A percentile compares a stretch with the other conserved stretches of the same genome.
Conservation (phyloP, 148 eudicot genomes). For the Talinum fruticosum region DNA sequence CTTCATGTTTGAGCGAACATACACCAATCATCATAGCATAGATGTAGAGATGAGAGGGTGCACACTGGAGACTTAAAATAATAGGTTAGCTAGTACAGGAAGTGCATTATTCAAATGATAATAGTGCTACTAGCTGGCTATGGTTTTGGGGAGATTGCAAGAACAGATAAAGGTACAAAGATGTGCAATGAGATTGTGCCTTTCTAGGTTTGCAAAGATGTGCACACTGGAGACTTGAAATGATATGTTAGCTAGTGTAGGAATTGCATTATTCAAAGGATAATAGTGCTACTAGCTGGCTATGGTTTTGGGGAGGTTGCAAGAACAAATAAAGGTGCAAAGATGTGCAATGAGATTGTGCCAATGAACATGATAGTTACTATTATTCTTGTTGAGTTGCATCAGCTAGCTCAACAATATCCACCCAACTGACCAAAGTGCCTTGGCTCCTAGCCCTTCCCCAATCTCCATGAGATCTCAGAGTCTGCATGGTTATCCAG, state of each 20-base stretch:
- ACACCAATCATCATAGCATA: not conserved
- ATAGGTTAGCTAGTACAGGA: not conserved
- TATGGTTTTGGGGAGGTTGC: no score
- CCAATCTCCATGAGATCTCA: no score
- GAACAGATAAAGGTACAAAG: not conserved
- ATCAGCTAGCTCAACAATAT: no score
- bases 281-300: not conserved
- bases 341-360: not conserved
- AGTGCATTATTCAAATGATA: not conserved
- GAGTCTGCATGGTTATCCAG: not conserved
- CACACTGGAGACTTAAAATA: not conserved
- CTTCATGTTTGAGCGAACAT: not conserved
- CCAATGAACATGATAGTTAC: not conserved
- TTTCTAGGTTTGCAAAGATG: not conserved
- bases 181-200: not conserved
- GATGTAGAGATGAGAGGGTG: not conserved
- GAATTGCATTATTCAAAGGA: not conserved
- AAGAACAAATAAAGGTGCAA: not conserved
- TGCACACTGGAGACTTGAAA: not conserved
- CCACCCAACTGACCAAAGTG: not conserved
- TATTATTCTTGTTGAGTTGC: not conserved
- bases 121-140: not conserved
- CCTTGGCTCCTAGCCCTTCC: not conserved
- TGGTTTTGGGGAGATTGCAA: no score
- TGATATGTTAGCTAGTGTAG: not conserved